phyloP scores from a whole-genome alignment of 2,329 filamentous ascomycete species.

The Colletotrichum coccodes region DNA sequence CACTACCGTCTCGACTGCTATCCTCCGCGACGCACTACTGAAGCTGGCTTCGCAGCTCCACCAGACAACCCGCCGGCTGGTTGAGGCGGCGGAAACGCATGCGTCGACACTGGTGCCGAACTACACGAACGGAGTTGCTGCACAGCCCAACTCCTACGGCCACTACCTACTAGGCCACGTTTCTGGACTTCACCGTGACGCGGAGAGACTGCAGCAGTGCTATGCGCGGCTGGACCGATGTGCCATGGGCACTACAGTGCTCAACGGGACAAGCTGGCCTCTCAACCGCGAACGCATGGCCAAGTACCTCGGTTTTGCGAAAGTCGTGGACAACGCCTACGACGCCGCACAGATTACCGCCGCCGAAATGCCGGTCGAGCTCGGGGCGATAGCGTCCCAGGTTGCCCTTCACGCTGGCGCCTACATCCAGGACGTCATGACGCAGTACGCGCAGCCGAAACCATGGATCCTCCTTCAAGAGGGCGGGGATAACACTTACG shows the following conservation, averaged over 20 bases:
- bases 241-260: constrained; percentile 23
- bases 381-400: constrained; percentile 11
- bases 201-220: constrained; percentile 15
- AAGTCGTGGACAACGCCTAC: constrained; percentile 23
- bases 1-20: constrained; percentile 4
- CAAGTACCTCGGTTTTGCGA: constrained; percentile 21
- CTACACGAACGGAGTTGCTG: constrained; percentile 27
- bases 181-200: constrained; percentile 14
- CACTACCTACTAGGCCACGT: constrained; percentile 21
- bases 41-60: constrained; percentile 18
- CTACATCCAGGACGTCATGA: constrained; percentile 28
- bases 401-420: constrained; percentile 18
- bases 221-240: constrained; percentile 21
- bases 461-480: constrained; percentile 27
- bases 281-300: constrained; percentile 29
- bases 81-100: constrained; percentile 6
- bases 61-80: not conserved
- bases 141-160: constrained; percentile 26
- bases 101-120: constrained; percentile 11
- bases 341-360: constrained; percentile 25
- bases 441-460: constrained; percentile 20
- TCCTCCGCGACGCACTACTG: constrained; percentile 20
- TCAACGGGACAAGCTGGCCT: constrained; percentile 29
- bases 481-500: constrained; percentile 23
- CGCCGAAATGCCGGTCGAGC: constrained; percentile 23